Evolutionary conservation across 1,139 yeast genomes (phyloP).

Genomic region (Hansenula anomala): DNA sequence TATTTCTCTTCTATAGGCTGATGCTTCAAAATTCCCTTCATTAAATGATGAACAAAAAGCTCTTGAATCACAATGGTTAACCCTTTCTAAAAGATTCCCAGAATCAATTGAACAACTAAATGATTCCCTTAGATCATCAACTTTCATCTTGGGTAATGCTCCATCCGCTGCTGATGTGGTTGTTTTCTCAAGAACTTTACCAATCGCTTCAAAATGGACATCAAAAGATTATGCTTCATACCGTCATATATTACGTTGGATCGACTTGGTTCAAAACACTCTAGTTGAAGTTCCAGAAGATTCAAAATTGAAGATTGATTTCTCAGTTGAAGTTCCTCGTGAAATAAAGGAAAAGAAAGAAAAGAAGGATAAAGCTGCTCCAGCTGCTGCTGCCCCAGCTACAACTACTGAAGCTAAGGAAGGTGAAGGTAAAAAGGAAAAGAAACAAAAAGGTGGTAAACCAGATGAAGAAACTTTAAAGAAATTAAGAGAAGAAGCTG

Average conservation of each 20-base stretch:
- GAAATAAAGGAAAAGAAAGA: constrained; percentile 61
- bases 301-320: constrained; percentile 51
- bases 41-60: constrained; percentile 51
- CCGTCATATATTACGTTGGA: constrained; percentile 92
- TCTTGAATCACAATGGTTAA: constrained; percentile 75
- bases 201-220: constrained; percentile 53
- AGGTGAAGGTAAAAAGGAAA: constrained; percentile 27
- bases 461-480: constrained; percentile 63
- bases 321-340: constrained; percentile 61
- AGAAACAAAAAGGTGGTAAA: constrained; percentile 33
- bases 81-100: constrained; percentile 60
- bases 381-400: constrained; percentile 24
- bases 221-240: constrained; percentile 43
- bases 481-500: constrained; percentile 61
- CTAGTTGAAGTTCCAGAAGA: constrained; percentile 48
- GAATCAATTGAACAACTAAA: constrained; percentile 59
- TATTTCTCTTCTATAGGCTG: constrained; percentile 17
- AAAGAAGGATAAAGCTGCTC: constrained; percentile 28
- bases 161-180: constrained; percentile 66
- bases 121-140: constrained; percentile 59
- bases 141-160: constrained; percentile 63
- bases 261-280: constrained; percentile 74
- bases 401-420: constrained; percentile 23
- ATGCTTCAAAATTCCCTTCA: constrained; percentile 26
- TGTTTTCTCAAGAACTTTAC: constrained; percentile 61